Evolutionary conservation across 2,329 filamentous ascomycete genomes (phyloP), one percentile per base, ranked within the genome.

Genomic region (Pseudovirgaria hyperparasitica): DNA sequence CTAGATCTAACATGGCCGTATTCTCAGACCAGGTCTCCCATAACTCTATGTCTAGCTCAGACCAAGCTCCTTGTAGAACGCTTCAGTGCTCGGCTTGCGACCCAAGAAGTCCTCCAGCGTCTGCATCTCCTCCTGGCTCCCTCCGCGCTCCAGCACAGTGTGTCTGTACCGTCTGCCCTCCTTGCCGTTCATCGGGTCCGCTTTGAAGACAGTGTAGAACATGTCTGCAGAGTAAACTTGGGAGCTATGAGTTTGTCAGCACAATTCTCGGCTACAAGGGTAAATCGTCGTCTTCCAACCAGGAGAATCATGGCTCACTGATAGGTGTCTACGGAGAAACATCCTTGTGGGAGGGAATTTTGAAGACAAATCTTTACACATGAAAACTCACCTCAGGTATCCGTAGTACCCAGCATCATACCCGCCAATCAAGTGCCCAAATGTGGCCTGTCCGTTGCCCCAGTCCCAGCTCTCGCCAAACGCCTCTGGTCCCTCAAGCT

Each of bases 381-480:
- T n/a, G n/a, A n/a, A n/a, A n/a, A n/a, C n/a, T 14, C 26, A 37
- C 36, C 30, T 77, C 18, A 67, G 46, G 37, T 67, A 66, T 26
- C 62, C 64, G 52, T 90, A 90, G 58, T 87, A 87, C 22, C 81
- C 80, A 16, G 82, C 81, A 51, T 87, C 82, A 45, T 90, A 90
- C 2, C 82, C 82, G 28, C 80, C 80, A 33, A 87, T 81, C 36
- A 87, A 63, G 54, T 90, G 82, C 10, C 81, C 80, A 45, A 90
- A 86, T 0, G 75, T 82, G 5, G 80, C 78, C 45, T 86, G 72
- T 9, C 81, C 79, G 41, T 85, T 70, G 21, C 78, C 81, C 78
- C 79, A 85, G 33, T 65, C 63, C 48, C 50, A 56, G 7, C 42
- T 41, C 32, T 69, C 55, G 8, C 74, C 76, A 8, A 72, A 54